Evolutionary conservation across 306 rosid genomes (phyloP).

Genomic region (Sicyos baderoa): DNA sequence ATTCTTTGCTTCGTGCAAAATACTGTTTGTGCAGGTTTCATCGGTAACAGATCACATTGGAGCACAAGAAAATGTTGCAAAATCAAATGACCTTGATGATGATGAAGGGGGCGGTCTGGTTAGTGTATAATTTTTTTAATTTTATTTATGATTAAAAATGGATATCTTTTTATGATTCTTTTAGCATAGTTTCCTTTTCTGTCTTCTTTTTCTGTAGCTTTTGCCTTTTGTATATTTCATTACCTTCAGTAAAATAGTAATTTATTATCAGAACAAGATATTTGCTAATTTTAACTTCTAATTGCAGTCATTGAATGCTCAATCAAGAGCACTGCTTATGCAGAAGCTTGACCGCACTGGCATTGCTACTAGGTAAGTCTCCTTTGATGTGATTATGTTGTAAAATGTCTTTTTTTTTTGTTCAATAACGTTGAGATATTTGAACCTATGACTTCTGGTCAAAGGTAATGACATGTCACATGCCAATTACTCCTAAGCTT

Average conservation of each 20-base stretch:
- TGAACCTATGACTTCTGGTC: no score
- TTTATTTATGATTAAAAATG: not conserved
- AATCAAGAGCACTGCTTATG: constrained; percentile 92
- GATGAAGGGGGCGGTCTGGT: constrained; percentile 98
- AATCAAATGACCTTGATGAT: constrained; percentile 90
- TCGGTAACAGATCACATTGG: constrained; percentile 91
- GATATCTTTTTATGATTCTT: not conserved
- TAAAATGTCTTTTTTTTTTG: not conserved
- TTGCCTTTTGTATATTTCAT: not conserved
- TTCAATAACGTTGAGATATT: no score
- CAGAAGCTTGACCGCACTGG: constrained; percentile 89
- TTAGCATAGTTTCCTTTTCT: not conserved
- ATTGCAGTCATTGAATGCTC: constrained; percentile 86
- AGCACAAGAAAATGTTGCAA: constrained; percentile 68
- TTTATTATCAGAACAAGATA: not conserved
- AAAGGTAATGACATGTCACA: no score
- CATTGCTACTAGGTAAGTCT: constrained; percentile 62
- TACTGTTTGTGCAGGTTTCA: constrained; percentile 53
- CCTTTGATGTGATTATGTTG: not conserved
- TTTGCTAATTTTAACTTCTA: not conserved
- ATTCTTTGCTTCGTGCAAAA: not conserved
- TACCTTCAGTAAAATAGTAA: not conserved
- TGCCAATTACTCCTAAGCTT: no score
- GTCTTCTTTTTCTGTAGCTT: not conserved
- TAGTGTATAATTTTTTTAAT: constrained; percentile 25